A percentile compares a stretch with the other conserved stretches of the same genome.
Evolutionary conservation across 495 filamentous ascomycete species (phyloP).

Genomic region (Evansstolkia leycettana): DNA sequence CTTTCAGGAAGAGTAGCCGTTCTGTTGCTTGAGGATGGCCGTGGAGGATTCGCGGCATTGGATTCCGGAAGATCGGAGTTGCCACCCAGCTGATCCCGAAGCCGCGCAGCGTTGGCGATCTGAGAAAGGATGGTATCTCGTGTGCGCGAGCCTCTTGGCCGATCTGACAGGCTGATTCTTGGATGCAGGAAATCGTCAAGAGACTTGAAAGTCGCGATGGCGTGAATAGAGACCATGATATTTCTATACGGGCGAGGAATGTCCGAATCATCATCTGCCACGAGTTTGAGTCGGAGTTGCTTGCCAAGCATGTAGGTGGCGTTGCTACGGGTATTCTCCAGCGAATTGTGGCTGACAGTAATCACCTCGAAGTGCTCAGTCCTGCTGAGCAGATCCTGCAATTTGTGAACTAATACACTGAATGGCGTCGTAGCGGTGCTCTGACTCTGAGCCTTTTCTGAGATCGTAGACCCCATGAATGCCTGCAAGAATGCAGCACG

Average conservation of each 20-base stretch:
- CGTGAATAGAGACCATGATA: conserved; percentile 97
- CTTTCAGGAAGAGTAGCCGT: conserved; percentile 16
- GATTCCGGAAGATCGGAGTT: conserved; percentile 14
- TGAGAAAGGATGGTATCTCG: conserved; percentile 59
- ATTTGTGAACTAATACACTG: conserved; percentile 81
- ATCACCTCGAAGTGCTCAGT: conserved; percentile 97
- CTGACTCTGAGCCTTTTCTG: conserved; percentile 47
- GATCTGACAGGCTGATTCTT: conserved; percentile 72
- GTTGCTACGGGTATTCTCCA: conserved; percentile 85
- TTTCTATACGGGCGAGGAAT: conserved; percentile 77
- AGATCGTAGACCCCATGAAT: conserved; percentile 73
- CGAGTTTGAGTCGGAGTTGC: conserved; percentile 79
- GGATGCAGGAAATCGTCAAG: conserved; percentile 93
- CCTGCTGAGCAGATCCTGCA: conserved; percentile 90
- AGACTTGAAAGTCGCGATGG: conserved; percentile 95
- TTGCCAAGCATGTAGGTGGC: conserved; percentile 94
- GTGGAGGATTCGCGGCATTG: conserved; percentile 17
- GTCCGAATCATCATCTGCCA: conserved; percentile 81
- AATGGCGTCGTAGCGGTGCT: conserved; percentile 68
- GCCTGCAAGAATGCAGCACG: conserved; percentile 80
- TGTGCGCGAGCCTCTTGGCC: conserved; percentile 53
- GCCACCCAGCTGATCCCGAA: conserved; percentile 31
- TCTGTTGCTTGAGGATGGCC: conserved; percentile 12
- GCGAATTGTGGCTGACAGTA: conserved; percentile 85
- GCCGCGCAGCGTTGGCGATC: conserved; percentile 65